Percentiles rank a stretch among this genome's conserved stretches.
Evolutionary conservation across 352 stramenopile genomes (phyloP).

Genomic region (Globisporangium echinulatum): DNA sequence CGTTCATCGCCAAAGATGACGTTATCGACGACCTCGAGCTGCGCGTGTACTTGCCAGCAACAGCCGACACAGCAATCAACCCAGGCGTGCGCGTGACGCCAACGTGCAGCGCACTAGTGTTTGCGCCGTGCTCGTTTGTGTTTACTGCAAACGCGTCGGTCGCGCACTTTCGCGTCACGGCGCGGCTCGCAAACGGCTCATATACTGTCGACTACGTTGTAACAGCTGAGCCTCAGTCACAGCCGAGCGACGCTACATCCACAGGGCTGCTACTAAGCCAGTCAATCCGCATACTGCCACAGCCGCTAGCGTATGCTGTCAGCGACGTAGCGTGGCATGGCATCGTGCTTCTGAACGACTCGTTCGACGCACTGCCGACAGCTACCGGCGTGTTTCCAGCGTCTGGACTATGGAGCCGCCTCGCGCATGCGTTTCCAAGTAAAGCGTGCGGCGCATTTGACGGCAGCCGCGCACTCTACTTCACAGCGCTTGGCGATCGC

Average conservation of each 20-base stretch:
- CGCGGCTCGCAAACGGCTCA: conserved; percentile 12
- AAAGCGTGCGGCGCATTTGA: conserved; percentile 34
- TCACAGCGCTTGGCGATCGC: conserved; percentile 52
- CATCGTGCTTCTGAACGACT: conserved; percentile 47
- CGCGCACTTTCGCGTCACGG: background rate
- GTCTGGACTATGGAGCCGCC: conserved; percentile 33
- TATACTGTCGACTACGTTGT: conserved; percentile 25
- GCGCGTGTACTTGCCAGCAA: conserved; percentile 26
- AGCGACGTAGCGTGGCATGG: conserved; percentile 34
- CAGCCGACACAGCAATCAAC: background rate
- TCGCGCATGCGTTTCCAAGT: conserved; percentile 59
- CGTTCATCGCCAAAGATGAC: conserved; percentile 27
- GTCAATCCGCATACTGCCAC: conserved; percentile 28
- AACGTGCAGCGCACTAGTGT: conserved; percentile 20
- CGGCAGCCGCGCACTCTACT: conserved; percentile 47
- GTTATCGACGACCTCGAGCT: conserved; percentile 29
- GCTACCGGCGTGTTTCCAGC: conserved; percentile 13
- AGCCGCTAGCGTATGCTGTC: conserved; percentile 29
- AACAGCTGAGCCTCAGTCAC: conserved; percentile 1
- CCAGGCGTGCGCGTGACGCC: conserved; percentile 25
- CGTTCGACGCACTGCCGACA: conserved; percentile 33
- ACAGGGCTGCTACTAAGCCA: conserved; percentile 11
- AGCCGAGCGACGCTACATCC: background rate
- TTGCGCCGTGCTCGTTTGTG: conserved; percentile 22
- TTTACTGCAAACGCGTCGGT: conserved; percentile 1